Evolutionary conservation across 177 flowering plant species (phyloP).

Genomic region (Telopea speciosissima): DNA sequence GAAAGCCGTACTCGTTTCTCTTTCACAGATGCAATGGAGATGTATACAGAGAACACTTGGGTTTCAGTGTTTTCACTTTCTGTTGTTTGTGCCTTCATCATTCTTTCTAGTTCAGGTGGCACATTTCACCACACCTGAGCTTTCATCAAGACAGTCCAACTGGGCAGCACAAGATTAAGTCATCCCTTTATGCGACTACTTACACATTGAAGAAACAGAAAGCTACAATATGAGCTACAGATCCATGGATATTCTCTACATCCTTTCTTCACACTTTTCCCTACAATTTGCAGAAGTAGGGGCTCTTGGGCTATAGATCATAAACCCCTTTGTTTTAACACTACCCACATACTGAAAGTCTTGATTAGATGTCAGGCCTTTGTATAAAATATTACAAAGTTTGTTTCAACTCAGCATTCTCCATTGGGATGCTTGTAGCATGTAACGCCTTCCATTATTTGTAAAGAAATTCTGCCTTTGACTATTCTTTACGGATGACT

Average conservation of each 20-base stretch:
- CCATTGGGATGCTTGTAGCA: constrained; percentile 7
- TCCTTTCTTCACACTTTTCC: constrained; percentile 1
- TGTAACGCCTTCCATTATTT: constrained; percentile 7
- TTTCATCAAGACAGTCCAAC: not conserved
- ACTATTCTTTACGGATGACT: not conserved
- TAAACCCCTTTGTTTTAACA: constrained; percentile 6
- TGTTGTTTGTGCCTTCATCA: constrained; percentile 95
- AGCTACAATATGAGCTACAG: constrained; percentile 11
- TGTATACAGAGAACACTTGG: constrained; percentile 96
- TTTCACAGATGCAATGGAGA: constrained; percentile 97
- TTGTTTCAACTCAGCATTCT: constrained; percentile 8
- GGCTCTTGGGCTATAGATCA: constrained; percentile 5
- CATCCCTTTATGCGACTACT: not conserved
- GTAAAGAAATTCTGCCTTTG: constrained; percentile 7
- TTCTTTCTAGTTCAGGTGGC: constrained; percentile 67
- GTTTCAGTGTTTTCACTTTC: constrained; percentile 91
- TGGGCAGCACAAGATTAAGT: constrained; percentile 1
- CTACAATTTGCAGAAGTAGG: not conserved
- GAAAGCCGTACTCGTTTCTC: constrained; percentile 86
- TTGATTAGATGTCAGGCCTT: constrained; percentile 12
- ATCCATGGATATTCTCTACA: constrained; percentile 12
- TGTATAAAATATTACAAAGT: constrained; percentile 7
- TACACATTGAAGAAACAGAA: not conserved
- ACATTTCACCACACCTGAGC: constrained; percentile 48
- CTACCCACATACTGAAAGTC: constrained; percentile 9